Conservation (phyloP, 2,329 filamentous ascomycete genomes). For the Penicillium janthinellum region DNA sequence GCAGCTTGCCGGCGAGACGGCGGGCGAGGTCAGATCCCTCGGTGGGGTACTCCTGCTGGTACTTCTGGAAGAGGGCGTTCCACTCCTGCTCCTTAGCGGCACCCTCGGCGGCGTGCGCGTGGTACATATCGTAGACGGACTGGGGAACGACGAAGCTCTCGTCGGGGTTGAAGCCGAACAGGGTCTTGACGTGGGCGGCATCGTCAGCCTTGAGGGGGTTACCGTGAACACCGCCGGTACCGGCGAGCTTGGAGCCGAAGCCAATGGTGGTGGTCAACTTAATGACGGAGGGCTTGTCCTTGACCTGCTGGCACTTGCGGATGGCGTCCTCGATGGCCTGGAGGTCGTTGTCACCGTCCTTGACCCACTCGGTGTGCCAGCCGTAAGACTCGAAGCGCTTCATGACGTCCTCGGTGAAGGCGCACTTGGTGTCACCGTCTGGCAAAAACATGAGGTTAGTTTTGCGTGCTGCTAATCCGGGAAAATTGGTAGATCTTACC, state of each 20-base stretch:
- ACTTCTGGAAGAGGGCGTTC: conserved; percentile 91
- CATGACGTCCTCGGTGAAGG: conserved; percentile 94
- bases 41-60: conserved; percentile 72
- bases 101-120: conserved; percentile 81
- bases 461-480: neutral
- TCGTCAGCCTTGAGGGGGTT: conserved; percentile 94
- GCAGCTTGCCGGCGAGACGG: conserved; percentile 78
- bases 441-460: conserved; percentile 13
- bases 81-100: conserved; percentile 90
- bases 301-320: conserved; percentile 80
- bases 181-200: conserved; percentile 87
- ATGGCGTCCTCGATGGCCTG: conserved; percentile 86
- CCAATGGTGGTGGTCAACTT: conserved; percentile 97
- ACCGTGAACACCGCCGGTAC: conserved; percentile 94
- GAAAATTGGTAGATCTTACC: conserved; percentile 48
- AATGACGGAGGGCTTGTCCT: conserved; percentile 95
- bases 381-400: conserved; percentile 97
- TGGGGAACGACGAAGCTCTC: conserved; percentile 92
- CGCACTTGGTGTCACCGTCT: conserved; percentile 93
- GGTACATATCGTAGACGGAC: conserved; percentile 88
- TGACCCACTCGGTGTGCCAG: conserved; percentile 86
- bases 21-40: conserved; percentile 81
- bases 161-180: conserved; percentile 94
- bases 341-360: conserved; percentile 86
- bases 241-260: conserved; percentile 89